Evolutionary conservation across 768 basidiomycete genomes (phyloP).

Genomic region (Naganishia friedmannii): DNA sequence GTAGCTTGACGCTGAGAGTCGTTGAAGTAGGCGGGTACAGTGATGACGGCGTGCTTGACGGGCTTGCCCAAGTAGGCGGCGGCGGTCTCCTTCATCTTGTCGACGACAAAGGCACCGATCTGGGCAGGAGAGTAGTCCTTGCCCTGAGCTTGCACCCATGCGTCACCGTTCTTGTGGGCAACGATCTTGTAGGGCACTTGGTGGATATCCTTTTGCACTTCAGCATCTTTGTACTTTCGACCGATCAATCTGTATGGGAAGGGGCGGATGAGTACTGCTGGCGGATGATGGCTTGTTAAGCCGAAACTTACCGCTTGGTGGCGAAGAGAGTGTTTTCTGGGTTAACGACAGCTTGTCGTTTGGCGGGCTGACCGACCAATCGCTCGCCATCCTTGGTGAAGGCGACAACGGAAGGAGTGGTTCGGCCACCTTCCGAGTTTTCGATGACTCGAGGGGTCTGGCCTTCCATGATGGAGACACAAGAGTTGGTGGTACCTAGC

Average conservation of each 20-base stretch:
- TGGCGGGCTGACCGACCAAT: constrained; percentile 89
- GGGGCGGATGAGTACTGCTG: neutral
- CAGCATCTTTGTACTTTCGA: constrained; percentile 84
- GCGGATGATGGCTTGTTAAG: constrained; percentile 11
- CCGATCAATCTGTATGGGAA: constrained; percentile 61
- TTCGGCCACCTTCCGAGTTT: constrained; percentile 94
- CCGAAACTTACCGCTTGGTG: constrained; percentile 46
- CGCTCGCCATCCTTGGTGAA: constrained; percentile 99
- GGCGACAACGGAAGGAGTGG: constrained; percentile 96
- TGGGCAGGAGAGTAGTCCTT: constrained; percentile 66
- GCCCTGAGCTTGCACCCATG: constrained; percentile 74
- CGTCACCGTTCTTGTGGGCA: constrained; percentile 56
- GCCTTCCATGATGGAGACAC: constrained; percentile 78
- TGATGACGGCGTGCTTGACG: constrained; percentile 90
- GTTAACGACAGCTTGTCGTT: constrained; percentile 97
- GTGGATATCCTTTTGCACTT: constrained; percentile 84
- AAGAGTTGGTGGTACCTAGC: constrained; percentile 52
- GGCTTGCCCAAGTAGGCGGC: constrained; percentile 88
- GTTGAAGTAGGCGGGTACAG: constrained; percentile 98
- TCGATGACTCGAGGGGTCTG: constrained; percentile 92
- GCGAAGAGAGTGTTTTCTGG: constrained; percentile 87
- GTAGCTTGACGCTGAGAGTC: constrained; percentile 99
- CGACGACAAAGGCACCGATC: constrained; percentile 53
- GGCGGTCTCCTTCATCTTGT: constrained; percentile 94
- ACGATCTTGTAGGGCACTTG: constrained; percentile 64